Conservation (phyloP, 2,329 filamentous ascomycete genomes). For the Periconia sp. region DNA sequence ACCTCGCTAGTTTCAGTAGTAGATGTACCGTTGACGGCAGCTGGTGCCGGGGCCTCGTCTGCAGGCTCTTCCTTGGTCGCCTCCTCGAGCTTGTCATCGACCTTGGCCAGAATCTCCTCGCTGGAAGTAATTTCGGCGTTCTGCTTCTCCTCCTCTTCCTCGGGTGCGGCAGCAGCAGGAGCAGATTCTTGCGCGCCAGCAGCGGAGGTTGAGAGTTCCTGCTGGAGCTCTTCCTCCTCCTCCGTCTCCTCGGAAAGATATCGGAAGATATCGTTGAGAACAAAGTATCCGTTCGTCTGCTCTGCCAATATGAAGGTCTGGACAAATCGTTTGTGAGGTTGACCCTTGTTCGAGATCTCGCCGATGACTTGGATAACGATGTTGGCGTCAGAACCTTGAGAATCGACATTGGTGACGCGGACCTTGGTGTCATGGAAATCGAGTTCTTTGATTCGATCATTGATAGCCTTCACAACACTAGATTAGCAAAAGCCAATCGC, state of each 20-base stretch:
- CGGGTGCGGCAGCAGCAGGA: slow-evolving; percentile 35
- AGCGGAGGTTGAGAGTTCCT: slow-evolving; percentile 34
- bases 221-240: slow-evolving; percentile 55
- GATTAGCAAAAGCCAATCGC: neutral
- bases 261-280: slow-evolving; percentile 96
- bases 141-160: slow-evolving; percentile 34
- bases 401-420: slow-evolving; percentile 95
- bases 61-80: slow-evolving; percentile 40
- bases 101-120: slow-evolving; percentile 51
- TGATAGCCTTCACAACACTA: slow-evolving; percentile 68
- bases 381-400: slow-evolving; percentile 86
- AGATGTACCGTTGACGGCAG: slow-evolving; percentile 41
- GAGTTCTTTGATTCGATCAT: slow-evolving; percentile 89
- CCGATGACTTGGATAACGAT: slow-evolving; percentile 98
- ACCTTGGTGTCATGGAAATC: slow-evolving; percentile 98
- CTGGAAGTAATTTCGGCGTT: slow-evolving; percentile 40
- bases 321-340: slow-evolving; percentile 91
- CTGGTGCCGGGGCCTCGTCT: slow-evolving; percentile 25
- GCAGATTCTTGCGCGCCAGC: slow-evolving; percentile 46
- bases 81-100: slow-evolving; percentile 78
- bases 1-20: slow-evolving; percentile 38
- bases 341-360: slow-evolving; percentile 92
- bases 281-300: slow-evolving; percentile 96
- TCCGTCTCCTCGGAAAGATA: slow-evolving; percentile 86
- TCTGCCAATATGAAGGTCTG: slow-evolving; percentile 97